Conservation (phyloP, 2,329 filamentous ascomycete genomes). For the Scolecobasidium constrictum region DNA sequence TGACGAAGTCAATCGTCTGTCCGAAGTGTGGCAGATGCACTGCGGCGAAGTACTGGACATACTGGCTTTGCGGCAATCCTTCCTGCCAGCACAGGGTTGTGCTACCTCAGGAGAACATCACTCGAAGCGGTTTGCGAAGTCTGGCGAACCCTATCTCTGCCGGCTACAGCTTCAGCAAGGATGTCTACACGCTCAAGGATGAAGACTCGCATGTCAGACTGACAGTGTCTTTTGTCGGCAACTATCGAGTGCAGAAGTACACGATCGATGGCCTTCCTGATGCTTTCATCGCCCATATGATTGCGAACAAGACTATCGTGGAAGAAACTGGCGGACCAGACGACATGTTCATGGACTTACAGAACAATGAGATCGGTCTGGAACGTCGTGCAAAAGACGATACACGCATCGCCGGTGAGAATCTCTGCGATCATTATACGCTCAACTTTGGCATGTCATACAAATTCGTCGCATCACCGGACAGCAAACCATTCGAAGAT, state of each 20-base stretch:
- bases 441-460: conserved; percentile 54
- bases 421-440: conserved; percentile 41
- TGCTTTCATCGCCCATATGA: conserved; percentile 42
- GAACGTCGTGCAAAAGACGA: conserved; percentile 19
- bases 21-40: conserved; percentile 51
- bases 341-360: conserved; percentile 44
- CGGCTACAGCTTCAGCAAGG: conserved; percentile 21
- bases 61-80: conserved; percentile 48
- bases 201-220: conserved; percentile 23
- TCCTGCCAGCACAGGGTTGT: conserved; percentile 38
- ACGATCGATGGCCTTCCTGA: conserved; percentile 35
- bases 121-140: conserved; percentile 20
- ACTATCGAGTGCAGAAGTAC: conserved; percentile 34
- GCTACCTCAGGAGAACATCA: conserved; percentile 20
- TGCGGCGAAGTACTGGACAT: conserved; percentile 47
- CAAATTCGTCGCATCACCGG: conserved; percentile 50
- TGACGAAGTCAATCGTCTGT: conserved; percentile 57
- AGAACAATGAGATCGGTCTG: conserved; percentile 27
- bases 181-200: no score
- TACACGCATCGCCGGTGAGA: conserved; percentile 28
- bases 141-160: conserved; percentile 24
- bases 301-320: conserved; percentile 44
- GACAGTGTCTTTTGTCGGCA: conserved; percentile 22
- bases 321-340: conserved; percentile 45
- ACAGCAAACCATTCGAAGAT: conserved; percentile 17